Percentiles rank a stretch among this genome's conserved stretches.
Evolutionary conservation across 768 basidiomycete species (phyloP).

Genomic region (Chlorophyllum brunneum): DNA sequence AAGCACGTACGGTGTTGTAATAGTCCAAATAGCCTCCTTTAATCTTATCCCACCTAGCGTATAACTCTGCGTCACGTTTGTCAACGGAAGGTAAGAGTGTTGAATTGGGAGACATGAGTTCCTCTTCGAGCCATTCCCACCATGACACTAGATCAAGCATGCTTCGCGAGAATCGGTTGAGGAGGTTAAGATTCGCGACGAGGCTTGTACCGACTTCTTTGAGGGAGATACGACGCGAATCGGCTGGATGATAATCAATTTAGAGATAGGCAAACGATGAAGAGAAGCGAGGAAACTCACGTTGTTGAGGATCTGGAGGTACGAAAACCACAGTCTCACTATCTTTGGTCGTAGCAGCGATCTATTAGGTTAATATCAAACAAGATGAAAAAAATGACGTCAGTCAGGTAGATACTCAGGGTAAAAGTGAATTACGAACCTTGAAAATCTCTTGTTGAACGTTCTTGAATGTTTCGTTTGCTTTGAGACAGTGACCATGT

Average conservation of each 20-base stretch:
- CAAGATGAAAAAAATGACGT: not conserved
- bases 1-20: slow-evolving; percentile 24
- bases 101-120: slow-evolving; percentile 19
- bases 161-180: slow-evolving; percentile 28
- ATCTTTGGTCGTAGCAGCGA: slow-evolving; percentile 36
- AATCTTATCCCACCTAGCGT: slow-evolving; percentile 20
- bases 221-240: slow-evolving; percentile 27
- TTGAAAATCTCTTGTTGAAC: slow-evolving; percentile 34
- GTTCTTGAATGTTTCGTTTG: slow-evolving; percentile 25
- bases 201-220: slow-evolving; percentile 35
- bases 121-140: slow-evolving; percentile 28
- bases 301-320: slow-evolving; percentile 31
- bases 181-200: slow-evolving; percentile 33
- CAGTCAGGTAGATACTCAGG: not conserved
- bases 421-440: slow-evolving; percentile 19
- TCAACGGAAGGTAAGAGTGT: slow-evolving; percentile 11
- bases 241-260: slow-evolving; percentile 18
- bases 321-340: slow-evolving; percentile 27
- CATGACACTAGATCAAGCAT: slow-evolving; percentile 25
- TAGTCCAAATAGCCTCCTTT: slow-evolving; percentile 24
- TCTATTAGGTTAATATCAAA: slow-evolving; percentile 20
- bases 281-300: slow-evolving; percentile 20
- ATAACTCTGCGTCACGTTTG: slow-evolving; percentile 10
- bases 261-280: not conserved
- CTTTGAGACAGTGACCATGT: slow-evolving; percentile 22